phyloP scores from a whole-genome alignment of 768 basidiomycete genomes.

The Boletus rufocinnamomeus region DNA sequence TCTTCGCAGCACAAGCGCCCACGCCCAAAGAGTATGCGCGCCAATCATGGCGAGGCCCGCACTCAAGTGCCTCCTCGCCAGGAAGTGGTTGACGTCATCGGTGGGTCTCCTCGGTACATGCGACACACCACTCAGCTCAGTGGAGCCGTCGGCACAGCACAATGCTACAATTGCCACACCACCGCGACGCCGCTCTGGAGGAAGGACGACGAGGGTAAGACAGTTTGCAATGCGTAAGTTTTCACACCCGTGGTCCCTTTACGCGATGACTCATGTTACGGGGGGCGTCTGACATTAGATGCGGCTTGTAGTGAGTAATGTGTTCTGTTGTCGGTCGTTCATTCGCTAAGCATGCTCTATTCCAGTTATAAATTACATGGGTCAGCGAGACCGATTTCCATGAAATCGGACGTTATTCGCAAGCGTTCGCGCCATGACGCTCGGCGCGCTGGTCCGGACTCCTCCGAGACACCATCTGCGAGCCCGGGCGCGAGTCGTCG shows the following conservation, averaged over 20 bases:
- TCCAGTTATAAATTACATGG: slow-evolving; percentile 79
- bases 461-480: slow-evolving; percentile 71
- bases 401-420: slow-evolving; percentile 90
- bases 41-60: slow-evolving; percentile 71
- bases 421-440: slow-evolving; percentile 85
- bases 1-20: slow-evolving; percentile 75
- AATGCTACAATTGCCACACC: slow-evolving; percentile 90
- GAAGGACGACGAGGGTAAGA: slow-evolving; percentile 90
- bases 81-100: slow-evolving; percentile 73
- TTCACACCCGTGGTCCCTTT: slow-evolving; percentile 1
- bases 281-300: slow-evolving; percentile 43
- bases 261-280: slow-evolving; percentile 15
- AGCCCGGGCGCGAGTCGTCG: slow-evolving; percentile 76
- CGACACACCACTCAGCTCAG: slow-evolving; percentile 33
- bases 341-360: slow-evolving; percentile 14
- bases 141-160: slow-evolving; percentile 49
- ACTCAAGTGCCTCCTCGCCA: slow-evolving; percentile 62
- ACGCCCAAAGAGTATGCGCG: slow-evolving; percentile 85
- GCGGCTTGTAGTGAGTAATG: slow-evolving; percentile 67
- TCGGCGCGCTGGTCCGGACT: slow-evolving; percentile 52
- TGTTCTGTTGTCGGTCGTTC: not conserved
- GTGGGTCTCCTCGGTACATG: slow-evolving; percentile 46
- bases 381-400: slow-evolving; percentile 81
- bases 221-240: slow-evolving; percentile 88
- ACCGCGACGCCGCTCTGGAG: slow-evolving; percentile 89